phyloP scores from a whole-genome alignment of 2,329 filamentous ascomycete species.

The Aspergillus nomiae region DNA sequence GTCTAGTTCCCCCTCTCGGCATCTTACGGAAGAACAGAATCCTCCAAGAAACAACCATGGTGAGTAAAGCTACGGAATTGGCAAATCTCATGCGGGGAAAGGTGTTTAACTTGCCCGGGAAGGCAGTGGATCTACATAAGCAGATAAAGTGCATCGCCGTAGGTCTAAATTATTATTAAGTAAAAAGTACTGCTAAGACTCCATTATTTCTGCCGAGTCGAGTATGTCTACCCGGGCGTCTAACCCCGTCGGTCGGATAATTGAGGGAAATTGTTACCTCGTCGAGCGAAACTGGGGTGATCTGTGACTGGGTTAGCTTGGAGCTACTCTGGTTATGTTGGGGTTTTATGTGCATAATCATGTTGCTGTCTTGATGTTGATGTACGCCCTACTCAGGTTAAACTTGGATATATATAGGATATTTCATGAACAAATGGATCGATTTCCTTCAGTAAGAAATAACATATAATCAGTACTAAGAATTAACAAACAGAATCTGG shows the following conservation, averaged over 20 bases:
- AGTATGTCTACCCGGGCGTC: neutral
- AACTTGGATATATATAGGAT: neutral
- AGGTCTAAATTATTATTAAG: neutral
- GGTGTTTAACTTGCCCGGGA: neutral
- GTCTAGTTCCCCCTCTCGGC: neutral
- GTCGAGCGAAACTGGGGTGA: neutral
- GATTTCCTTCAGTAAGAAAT: neutral
- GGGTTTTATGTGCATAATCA: too few species aligned
- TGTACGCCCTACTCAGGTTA: too few species aligned
- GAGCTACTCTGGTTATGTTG: neutral
- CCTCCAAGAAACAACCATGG: neutral
- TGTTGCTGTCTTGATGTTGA: neutral
- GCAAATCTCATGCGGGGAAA: constrained; percentile 1
- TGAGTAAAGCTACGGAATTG: neutral
- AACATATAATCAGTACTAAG: neutral
- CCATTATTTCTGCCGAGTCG: neutral
- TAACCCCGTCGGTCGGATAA: neutral
- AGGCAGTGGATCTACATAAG: neutral
- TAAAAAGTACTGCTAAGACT: neutral
- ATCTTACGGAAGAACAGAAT: neutral
- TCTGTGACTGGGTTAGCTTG: neutral
- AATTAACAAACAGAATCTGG: neutral
- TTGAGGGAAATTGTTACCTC: neutral
- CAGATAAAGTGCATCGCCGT: neutral
- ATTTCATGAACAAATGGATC: neutral